A percentile compares a stretch with the other conserved stretches of the same genome.
Conservation (phyloP, 2,329 filamentous ascomycete genomes). For the Neoarthrinium moseri region DNA sequence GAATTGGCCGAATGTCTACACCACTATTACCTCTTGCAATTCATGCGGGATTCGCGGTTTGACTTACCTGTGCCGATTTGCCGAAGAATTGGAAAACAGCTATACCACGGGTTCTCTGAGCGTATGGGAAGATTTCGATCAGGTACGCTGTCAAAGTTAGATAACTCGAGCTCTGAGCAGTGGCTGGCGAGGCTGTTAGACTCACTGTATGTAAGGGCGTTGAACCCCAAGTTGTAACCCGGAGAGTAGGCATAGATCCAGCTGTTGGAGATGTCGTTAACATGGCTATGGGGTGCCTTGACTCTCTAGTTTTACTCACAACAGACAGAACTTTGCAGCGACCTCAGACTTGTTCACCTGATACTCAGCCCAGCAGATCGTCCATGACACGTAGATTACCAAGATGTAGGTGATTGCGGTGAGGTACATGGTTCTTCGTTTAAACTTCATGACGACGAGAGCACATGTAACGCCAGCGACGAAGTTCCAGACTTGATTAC, state of each 20-base stretch:
- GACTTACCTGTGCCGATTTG: constrained; percentile 24
- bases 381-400: constrained; percentile 54
- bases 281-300: too few relatives aligned
- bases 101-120: constrained; percentile 52
- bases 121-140: constrained; percentile 54
- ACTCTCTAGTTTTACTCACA: too few relatives aligned
- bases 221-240: constrained; percentile 60
- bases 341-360: constrained; percentile 22
- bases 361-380: constrained; percentile 40
- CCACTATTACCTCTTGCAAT: constrained; percentile 8
- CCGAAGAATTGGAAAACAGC: constrained; percentile 33
- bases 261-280: too few relatives aligned
- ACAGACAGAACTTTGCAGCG: constrained; percentile 40
- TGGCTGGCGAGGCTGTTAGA: too few relatives aligned
- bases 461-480: constrained; percentile 38
- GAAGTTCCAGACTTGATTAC: constrained; percentile 45
- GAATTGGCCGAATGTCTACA: constrained; percentile 41
- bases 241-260: constrained; percentile 57
- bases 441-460: constrained; percentile 42
- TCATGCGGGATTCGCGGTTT: neutral
- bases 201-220: constrained; percentile 57
- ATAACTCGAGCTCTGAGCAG: neutral
- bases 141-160: constrained; percentile 35
- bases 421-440: constrained; percentile 49
- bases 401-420: constrained; percentile 50